Evolutionary conservation across 2,329 filamentous ascomycete species (phyloP), one percentile per base, ranked within the genome.

Genomic region (Neofusicoccum ribis): DNA sequence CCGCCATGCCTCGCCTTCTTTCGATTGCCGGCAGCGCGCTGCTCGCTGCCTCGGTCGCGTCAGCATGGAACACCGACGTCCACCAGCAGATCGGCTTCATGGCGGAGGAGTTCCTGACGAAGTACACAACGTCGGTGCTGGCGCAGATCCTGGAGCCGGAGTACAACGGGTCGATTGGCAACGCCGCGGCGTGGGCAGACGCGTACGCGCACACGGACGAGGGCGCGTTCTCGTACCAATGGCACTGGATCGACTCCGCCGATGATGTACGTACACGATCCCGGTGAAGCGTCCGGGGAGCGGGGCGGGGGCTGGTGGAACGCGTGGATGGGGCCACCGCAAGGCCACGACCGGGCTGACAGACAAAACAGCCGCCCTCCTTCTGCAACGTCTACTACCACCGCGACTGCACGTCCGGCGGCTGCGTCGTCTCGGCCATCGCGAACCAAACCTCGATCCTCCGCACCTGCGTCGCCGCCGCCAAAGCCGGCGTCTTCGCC

Each of bases 41-140:
- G 7, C 5, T 8, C 9, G 41, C 56, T 11, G 15, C 50, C 20
- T 20, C 50, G 11, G 27, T 17, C 17, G 46, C 23, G 8, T 51
- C 59, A 27, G 59, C 59, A 4, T 62, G 59, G 59, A 62, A 62
- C 37, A 41, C 41, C 17, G 39, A 58, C 75, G 77, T 79, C 3
- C 77, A 79, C 66, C 78, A 79, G 51, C 78, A 79, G 56, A 77
- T 79, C 54, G 78, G 76, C 51, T 77, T 77, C 70, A 73, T 76
- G 69, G 77, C 76, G 39, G 77, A 79, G 61, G 69, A 70, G 5
- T 76, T 79, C 64, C 71, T 79, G 43, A 71, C 69, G 1, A 69
- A 74, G 3, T 64, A 73, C 46, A 77, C 78, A 0, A 70, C 69
- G 6, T 71, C 71, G 2, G 63, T 77, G 37, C 70, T 79, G 5